Conservation (phyloP, 2,329 filamentous ascomycete genomes). For the Bimuria novae-zelandiae region DNA sequence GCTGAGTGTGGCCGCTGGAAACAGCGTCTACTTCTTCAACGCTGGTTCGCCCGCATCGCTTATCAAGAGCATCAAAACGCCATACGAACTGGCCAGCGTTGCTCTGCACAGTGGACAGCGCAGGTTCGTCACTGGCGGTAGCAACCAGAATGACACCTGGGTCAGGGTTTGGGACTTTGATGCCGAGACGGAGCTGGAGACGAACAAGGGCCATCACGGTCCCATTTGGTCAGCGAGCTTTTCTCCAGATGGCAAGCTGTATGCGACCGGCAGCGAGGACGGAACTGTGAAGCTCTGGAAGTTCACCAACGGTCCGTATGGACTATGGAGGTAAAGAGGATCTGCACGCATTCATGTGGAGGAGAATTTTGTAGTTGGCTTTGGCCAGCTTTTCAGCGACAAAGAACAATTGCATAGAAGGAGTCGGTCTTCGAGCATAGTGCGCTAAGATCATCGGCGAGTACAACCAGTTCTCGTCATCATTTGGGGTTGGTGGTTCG, state of each 20-base stretch:
- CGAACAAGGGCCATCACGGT: constrained; percentile 95
- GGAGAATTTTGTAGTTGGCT: not conserved
- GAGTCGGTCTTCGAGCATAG: not conserved
- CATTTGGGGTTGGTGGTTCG: too few species aligned
- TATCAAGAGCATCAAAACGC: constrained; percentile 78
- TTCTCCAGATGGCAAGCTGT: constrained; percentile 92
- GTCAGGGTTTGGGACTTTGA: constrained; percentile 93
- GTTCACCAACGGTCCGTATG: constrained; percentile 67
- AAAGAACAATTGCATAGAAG: not conserved
- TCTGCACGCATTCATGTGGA: not conserved
- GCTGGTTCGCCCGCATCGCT: constrained; percentile 69
- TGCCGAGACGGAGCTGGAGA: constrained; percentile 79
- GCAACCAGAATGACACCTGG: constrained; percentile 81
- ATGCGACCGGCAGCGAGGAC: constrained; percentile 95
- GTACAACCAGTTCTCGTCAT: not conserved
- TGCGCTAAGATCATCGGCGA: not conserved
- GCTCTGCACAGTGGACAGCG: constrained; percentile 80
- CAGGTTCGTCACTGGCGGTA: constrained; percentile 87
- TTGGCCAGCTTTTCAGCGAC: not conserved
- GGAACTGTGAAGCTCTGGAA: constrained; percentile 95
- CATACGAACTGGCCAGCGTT: constrained; percentile 88
- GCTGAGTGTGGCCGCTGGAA: constrained; percentile 90
- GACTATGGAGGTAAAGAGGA: constrained; percentile 63
- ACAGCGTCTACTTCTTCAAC: constrained; percentile 90
- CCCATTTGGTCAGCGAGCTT: constrained; percentile 97